Evolutionary conservation across 164 flowering plant species (phyloP).

Genomic region (Berberis thunbergii): DNA sequence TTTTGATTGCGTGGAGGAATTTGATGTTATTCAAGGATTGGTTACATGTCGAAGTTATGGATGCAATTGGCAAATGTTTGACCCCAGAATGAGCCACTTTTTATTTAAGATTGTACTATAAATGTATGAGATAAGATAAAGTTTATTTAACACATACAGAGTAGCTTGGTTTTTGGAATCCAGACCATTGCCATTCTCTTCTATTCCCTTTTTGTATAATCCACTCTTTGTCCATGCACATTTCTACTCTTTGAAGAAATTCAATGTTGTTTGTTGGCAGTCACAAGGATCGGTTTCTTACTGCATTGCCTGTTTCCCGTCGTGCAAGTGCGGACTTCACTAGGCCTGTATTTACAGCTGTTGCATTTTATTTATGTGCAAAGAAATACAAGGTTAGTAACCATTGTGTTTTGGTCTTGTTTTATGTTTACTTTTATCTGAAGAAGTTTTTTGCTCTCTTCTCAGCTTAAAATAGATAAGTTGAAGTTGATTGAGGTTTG

Average conservation of each 20-base stretch:
- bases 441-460: not conserved
- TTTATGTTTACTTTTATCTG: not conserved
- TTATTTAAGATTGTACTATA: too few species aligned
- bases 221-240: not conserved
- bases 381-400: constrained; percentile 65
- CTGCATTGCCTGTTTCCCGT: constrained; percentile 72
- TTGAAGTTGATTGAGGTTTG: constrained; percentile 78
- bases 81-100: too few species aligned
- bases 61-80: too few species aligned
- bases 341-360: constrained; percentile 86
- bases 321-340: constrained; percentile 66
- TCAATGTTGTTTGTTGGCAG: constrained; percentile 26
- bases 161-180: too few species aligned
- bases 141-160: too few species aligned
- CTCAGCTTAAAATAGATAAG: constrained; percentile 88
- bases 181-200: too few species aligned
- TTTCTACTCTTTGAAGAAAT: not conserved
- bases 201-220: too few species aligned
- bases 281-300: constrained; percentile 69
- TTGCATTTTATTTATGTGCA: constrained; percentile 88
- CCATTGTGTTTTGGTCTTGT: not conserved
- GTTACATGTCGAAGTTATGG: too few species aligned
- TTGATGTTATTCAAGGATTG: too few species aligned
- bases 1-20: too few species aligned
- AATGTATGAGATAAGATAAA: too few species aligned